phyloP scores from a whole-genome alignment of 495 filamentous ascomycete genomes.

The Annulohypoxylon bovei region DNA sequence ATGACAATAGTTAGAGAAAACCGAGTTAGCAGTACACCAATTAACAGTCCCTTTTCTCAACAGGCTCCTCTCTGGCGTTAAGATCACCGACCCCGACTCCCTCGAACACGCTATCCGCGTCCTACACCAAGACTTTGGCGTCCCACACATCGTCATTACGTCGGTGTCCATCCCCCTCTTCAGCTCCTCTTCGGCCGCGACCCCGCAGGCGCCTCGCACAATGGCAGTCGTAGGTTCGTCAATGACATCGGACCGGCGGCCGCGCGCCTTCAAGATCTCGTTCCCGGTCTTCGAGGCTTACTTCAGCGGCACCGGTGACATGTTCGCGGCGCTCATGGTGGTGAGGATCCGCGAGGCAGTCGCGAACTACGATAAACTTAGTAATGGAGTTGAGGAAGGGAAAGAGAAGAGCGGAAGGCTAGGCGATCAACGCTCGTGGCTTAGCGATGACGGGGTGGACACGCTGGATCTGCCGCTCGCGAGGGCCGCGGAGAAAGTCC shows the following conservation, averaged over 20 bases:
- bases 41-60: constrained; percentile 7
- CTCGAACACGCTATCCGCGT: constrained; percentile 77
- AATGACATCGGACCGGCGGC: constrained; percentile 66
- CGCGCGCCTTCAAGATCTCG: constrained; percentile 83
- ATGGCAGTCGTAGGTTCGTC: constrained; percentile 85
- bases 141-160: constrained; percentile 94
- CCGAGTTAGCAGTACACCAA: neutral
- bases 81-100: constrained; percentile 78
- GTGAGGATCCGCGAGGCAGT: constrained; percentile 90
- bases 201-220: constrained; percentile 49
- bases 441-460: constrained; percentile 72
- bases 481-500: constrained; percentile 81
- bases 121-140: constrained; percentile 77
- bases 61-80: constrained; percentile 81
- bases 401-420: constrained; percentile 53
- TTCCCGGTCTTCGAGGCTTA: constrained; percentile 89
- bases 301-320: constrained; percentile 96
- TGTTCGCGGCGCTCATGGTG: constrained; percentile 93
- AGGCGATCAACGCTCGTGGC: constrained; percentile 67
- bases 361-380: constrained; percentile 19
- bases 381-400: neutral
- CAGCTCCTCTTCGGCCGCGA: constrained; percentile 42
- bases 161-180: constrained; percentile 68
- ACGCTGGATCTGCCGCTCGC: constrained; percentile 81
- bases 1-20: neutral